Evolutionary conservation across 2,329 filamentous ascomycete genomes (phyloP).

Genomic region (Xylaria sp.): DNA sequence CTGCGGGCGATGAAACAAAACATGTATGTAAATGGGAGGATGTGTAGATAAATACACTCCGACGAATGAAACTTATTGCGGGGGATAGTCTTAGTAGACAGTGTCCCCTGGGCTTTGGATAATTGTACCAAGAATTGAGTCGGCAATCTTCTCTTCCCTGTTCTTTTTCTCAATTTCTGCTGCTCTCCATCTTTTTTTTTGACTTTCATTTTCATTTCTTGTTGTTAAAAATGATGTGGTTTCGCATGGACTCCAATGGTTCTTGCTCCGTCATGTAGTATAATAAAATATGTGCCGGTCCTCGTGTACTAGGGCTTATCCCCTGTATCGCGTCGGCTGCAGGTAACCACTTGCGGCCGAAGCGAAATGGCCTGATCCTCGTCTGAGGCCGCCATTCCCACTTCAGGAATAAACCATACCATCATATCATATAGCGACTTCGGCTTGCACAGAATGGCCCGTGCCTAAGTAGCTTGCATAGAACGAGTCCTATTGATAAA

Average conservation of each 20-base stretch:
- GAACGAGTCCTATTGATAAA: background rate
- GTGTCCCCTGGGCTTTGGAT: background rate
- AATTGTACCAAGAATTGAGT: background rate
- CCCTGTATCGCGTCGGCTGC: background rate
- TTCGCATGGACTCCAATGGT: background rate
- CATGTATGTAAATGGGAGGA: background rate
- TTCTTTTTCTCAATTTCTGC: background rate
- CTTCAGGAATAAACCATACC: background rate
- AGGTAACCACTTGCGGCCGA: background rate
- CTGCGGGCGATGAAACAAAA: slow-evolving; percentile 4
- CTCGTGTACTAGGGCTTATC: background rate
- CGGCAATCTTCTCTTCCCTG: too few species aligned
- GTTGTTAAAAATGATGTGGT: background rate
- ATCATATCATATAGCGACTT: slow-evolving; percentile 6
- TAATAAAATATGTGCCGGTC: background rate
- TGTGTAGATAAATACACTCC: background rate
- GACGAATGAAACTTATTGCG: slow-evolving; percentile 8
- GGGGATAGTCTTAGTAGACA: background rate
- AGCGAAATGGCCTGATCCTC: slow-evolving; percentile 19
- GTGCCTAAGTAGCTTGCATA: slow-evolving; percentile 11
- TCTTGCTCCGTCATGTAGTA: background rate
- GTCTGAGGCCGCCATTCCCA: background rate
- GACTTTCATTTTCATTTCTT: background rate
- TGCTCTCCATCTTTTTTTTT: background rate
- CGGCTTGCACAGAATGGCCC: background rate